Base-by-base conservation (phyloP, 164 flowering plant species). In the Buxus sempervirens region DNA sequence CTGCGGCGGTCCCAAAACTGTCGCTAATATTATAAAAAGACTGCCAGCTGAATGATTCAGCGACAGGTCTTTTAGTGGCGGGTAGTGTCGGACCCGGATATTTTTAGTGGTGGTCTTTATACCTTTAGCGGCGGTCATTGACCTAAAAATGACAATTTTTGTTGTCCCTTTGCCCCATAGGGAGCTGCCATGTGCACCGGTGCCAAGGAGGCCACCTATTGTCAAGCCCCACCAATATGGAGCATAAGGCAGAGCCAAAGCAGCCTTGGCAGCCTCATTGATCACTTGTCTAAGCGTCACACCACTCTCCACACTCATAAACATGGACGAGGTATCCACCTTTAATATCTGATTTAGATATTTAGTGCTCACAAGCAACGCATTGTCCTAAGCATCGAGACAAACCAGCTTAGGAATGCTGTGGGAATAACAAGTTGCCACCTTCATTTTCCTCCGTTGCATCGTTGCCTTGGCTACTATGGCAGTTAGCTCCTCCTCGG, bases 201-300 rank as follows among this genome's bases (percentile, higher is more conserved):
- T 90, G 0, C 82, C 82, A 28, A 88, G 45, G 10, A 90, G 38
- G 1, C 94, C 94, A 0, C 94, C 96, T 0, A 87, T 62, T 0
- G 94, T 87, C 66, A 90, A 58, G 0, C 97, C 97, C 88, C 88
- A 89, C 94, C 92, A 91, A 45, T 89, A 89, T 0, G 97, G 97
- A 0, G 90, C 14, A 59, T 85, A 72, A 28, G 92, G 90, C 72
- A 89, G 60, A 0, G 91, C 92, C 38, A 91, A 56, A 25, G 88
- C 86, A 0, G 74, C 84, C 62, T 76, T 72, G 0, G 86, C 88
- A 0, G 88, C 86, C 45, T 80, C 83, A 14, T 65, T 61, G 5
- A 90, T 87, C 19, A 90, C 54, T 68, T 83, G 76, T 73, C 80
- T 76, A 12, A 88, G 68, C 7, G 87, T 79, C 27, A 82, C 85